A percentile compares a stretch with the other conserved stretches of the same genome.
phyloP scores from a whole-genome alignment of 148 eudicot species.

The Limonium bicolor region DNA sequence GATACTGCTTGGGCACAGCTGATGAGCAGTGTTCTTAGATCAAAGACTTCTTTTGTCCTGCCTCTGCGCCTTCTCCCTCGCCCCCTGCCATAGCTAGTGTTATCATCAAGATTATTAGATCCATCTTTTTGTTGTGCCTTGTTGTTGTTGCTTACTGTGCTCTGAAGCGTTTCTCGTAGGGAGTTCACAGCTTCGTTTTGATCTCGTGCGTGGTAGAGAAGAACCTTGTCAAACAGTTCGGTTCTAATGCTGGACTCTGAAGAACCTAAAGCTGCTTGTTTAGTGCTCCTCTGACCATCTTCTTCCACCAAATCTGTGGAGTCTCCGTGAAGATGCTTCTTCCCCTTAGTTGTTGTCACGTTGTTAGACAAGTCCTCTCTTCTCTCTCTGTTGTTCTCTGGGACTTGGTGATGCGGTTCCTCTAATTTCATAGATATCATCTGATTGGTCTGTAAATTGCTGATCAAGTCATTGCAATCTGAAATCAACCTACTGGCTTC shows the following conservation, averaged over 20 bases:
- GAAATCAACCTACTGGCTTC: slow-evolving; percentile 4
- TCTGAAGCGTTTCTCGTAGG: slow-evolving; percentile 20
- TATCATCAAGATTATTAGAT: too few species aligned
- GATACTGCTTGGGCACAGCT: slow-evolving; percentile 64
- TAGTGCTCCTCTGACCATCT: slow-evolving; percentile 32
- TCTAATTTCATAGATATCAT: slow-evolving; percentile 5
- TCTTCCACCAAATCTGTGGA: slow-evolving; percentile 22
- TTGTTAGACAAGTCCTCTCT: slow-evolving; percentile 2
- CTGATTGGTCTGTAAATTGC: neutral
- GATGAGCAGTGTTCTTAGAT: slow-evolving; percentile 39
- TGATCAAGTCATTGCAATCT: neutral
- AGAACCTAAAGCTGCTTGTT: slow-evolving; percentile 38
- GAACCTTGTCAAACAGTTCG: slow-evolving; percentile 46
- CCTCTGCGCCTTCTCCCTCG: slow-evolving; percentile 28
- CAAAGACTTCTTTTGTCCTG: slow-evolving; percentile 33
- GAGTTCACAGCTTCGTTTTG: slow-evolving; percentile 22
- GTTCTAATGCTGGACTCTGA: slow-evolving; percentile 25
- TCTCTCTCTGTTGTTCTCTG: slow-evolving; percentile 10
- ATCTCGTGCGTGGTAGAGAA: slow-evolving; percentile 34
- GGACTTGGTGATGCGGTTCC: slow-evolving; percentile 1
- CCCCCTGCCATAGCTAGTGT: too few species aligned
- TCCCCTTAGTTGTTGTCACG: too few species aligned
- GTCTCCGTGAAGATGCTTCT: slow-evolving; percentile 26
- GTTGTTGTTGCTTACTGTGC: slow-evolving; percentile 18
- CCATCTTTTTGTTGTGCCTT: slow-evolving; percentile 16